These are phyloP conservation scores for Aphanoascus verrucosus DNA, from an alignment of 2,329 filamentous ascomycete genomes.

Conservation along the genomic window DNA sequence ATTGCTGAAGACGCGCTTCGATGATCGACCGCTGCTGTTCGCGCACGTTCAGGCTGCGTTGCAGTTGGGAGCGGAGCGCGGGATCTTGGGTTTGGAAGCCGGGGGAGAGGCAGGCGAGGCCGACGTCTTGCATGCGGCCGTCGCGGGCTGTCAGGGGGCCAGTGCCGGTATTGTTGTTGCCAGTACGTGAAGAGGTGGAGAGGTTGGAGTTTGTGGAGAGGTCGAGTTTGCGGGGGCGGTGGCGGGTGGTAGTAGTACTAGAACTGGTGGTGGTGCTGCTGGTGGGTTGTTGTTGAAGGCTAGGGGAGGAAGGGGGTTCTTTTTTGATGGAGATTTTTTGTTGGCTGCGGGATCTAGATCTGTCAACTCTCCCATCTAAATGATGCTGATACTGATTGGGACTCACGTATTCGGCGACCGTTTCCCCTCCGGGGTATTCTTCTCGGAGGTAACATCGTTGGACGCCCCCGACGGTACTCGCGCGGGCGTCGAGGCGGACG, in stretches of 20 bases:
- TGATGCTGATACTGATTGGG: too few species aligned
- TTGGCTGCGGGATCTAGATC: conserved; percentile 26
- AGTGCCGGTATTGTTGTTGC: conserved; percentile 54
- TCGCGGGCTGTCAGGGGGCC: conserved; percentile 65
- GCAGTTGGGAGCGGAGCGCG: conserved; percentile 89
- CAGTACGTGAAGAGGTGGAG: too few species aligned
- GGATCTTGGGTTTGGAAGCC: conserved; percentile 95
- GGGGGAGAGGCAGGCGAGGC: conserved; percentile 85
- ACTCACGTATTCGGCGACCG: conserved; percentile 44
- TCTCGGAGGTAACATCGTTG: conserved; percentile 28
- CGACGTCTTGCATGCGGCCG: conserved; percentile 76
- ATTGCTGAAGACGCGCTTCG: conserved; percentile 78
- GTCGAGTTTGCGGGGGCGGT: conserved; percentile 38
- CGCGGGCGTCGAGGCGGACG: conserved; percentile 28
- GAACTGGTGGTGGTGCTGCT: too few species aligned
- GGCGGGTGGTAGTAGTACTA: conserved; percentile 52
- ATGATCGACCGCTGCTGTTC: conserved; percentile 94
- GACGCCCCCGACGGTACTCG: conserved; percentile 22
- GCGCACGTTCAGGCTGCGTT: conserved; percentile 83
- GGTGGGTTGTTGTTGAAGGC: too few species aligned
- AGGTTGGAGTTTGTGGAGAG: too few species aligned
- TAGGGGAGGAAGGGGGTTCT: conserved; percentile 74
- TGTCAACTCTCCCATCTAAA: not conserved
- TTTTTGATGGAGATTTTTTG: conserved; percentile 94
- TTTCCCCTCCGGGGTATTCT: conserved; percentile 39